Evolutionary conservation across 495 filamentous ascomycete genomes (phyloP).

Genomic region (Talaromyces adpressus): DNA sequence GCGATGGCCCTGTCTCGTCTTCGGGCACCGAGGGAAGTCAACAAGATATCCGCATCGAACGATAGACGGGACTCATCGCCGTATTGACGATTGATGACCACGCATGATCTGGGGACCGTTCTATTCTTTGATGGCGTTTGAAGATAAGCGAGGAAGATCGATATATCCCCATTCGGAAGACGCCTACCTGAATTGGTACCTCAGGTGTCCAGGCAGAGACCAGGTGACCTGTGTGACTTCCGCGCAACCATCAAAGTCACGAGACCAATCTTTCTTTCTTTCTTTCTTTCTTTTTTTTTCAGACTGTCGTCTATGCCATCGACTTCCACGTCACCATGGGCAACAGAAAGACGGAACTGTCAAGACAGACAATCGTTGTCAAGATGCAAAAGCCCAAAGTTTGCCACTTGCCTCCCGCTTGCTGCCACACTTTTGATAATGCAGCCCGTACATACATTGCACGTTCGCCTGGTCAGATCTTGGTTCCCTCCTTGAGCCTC

Average conservation of each 20-base stretch:
- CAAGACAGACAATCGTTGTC: not conserved
- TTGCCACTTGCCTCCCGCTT: not conserved
- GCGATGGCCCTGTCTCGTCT: not conserved
- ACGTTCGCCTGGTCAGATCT: not conserved
- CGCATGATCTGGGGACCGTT: not conserved
- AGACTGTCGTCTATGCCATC: not conserved
- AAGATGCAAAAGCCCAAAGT: not conserved
- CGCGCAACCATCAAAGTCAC: not conserved
- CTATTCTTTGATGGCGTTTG: not conserved
- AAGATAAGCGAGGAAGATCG: not conserved
- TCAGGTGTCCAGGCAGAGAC: not conserved
- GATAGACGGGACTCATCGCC: not conserved
- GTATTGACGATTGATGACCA: not conserved
- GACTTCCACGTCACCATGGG: not conserved
- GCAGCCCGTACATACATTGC: not conserved
- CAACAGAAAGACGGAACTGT: not conserved
- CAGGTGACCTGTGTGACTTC: not conserved
- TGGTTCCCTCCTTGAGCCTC: not conserved
- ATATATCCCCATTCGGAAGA: not conserved
- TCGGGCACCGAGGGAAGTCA: not conserved
- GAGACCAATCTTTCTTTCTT: not conserved
- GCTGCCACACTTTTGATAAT: not conserved
- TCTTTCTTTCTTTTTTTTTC: not conserved
- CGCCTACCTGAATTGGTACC: not conserved
- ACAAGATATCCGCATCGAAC: not conserved